Evolutionary conservation across 2,329 filamentous ascomycete genomes (phyloP).

Genomic region (Claviceps sp.): DNA sequence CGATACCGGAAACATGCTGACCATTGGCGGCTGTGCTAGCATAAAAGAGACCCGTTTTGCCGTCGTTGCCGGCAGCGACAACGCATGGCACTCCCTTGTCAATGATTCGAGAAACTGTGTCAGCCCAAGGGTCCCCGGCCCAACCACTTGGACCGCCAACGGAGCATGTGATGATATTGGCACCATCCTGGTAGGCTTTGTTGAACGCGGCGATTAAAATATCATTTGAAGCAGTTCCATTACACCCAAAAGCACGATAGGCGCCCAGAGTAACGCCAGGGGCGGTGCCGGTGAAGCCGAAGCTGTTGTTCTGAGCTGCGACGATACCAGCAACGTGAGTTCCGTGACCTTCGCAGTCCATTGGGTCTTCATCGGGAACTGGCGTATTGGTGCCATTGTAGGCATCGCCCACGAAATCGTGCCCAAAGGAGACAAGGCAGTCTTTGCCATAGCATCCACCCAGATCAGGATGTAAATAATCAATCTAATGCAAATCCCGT

Average conservation of each 20-base stretch:
- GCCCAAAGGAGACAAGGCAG: constrained; percentile 43
- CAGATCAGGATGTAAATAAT: constrained; percentile 49
- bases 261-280: constrained; percentile 41
- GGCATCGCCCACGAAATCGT: constrained; percentile 46
- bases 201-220: constrained; percentile 46
- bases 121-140: constrained; percentile 37
- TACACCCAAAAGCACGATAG: constrained; percentile 45
- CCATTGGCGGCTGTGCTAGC: constrained; percentile 34
- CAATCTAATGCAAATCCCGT: constrained; percentile 26
- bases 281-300: constrained; percentile 44
- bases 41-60: constrained; percentile 33
- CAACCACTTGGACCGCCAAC: constrained; percentile 39
- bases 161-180: constrained; percentile 42
- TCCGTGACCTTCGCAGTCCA: constrained; percentile 45
- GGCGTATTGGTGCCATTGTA: constrained; percentile 28
- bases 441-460: constrained; percentile 49
- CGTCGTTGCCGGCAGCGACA: constrained; percentile 39
- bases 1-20: constrained; percentile 32
- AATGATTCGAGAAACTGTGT: constrained; percentile 38
- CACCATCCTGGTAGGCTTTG: constrained; percentile 45
- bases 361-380: constrained; percentile 35
- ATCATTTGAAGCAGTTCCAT: constrained; percentile 37
- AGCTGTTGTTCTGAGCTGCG: constrained; percentile 39
- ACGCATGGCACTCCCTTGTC: constrained; percentile 38
- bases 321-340: constrained; percentile 51